Conservation (phyloP, 805 yeast species). For the Candida nonsorbophila region DNA sequence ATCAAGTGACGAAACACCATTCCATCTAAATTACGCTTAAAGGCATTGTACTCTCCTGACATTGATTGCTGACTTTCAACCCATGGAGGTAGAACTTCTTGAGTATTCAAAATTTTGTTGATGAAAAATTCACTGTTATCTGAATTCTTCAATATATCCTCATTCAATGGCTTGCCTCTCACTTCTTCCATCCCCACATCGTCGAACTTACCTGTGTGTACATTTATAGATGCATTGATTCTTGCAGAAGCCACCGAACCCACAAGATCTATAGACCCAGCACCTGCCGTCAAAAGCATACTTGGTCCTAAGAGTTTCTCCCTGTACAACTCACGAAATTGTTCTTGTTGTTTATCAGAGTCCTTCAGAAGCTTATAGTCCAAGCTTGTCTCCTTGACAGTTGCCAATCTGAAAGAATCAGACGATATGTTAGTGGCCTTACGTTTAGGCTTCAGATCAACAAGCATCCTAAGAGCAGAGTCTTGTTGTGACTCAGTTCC, state of each 20-base stretch:
- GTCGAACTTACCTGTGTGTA: constrained; percentile 64
- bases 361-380: constrained; percentile 47
- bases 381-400: constrained; percentile 61
- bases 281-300: constrained; percentile 38
- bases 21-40: no score
- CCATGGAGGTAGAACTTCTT: constrained; percentile 87
- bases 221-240: constrained; percentile 62
- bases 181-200: constrained; percentile 39
- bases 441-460: constrained; percentile 22
- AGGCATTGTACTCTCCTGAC: no score
- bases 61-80: constrained; percentile 59
- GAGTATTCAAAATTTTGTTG: constrained; percentile 69
- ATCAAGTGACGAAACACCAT: no score
- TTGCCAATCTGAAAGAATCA: constrained; percentile 27
- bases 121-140: constrained; percentile 64
- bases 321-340: constrained; percentile 54
- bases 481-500: constrained; percentile 23
- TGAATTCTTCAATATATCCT: constrained; percentile 55
- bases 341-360: constrained; percentile 24
- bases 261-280: constrained; percentile 46
- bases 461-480: constrained; percentile 25
- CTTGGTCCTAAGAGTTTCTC: constrained; percentile 61
- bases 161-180: constrained; percentile 57
- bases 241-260: constrained; percentile 68
- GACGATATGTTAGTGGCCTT: constrained; percentile 7